A percentile compares a stretch with the other conserved stretches of the same genome.
These are phyloP conservation scores for Aspergillus viridinutans DNA, from an alignment of 2,329 filamentous ascomycete genomes.

Conservation along the genomic window DNA sequence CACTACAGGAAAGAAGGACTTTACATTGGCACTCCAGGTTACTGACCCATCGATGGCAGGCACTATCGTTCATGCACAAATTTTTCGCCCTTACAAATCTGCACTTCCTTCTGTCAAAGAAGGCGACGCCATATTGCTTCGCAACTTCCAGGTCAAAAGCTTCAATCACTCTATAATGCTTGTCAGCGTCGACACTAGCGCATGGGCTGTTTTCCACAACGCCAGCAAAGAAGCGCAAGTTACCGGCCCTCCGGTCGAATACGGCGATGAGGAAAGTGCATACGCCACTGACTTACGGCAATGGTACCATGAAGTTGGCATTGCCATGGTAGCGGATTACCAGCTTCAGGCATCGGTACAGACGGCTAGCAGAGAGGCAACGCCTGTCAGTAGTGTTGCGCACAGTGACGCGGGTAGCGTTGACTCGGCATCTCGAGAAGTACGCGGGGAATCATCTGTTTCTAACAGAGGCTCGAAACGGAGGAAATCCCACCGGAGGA, in stretches of 20 bases:
- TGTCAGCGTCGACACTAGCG: constrained; percentile 39
- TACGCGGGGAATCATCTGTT: constrained; percentile 14
- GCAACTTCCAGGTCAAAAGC: constrained; percentile 44
- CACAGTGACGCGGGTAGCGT: constrained; percentile 32
- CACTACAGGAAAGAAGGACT: constrained; percentile 37
- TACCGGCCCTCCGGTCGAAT: constrained; percentile 39
- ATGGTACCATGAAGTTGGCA: constrained; percentile 40
- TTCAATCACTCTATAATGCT: constrained; percentile 39
- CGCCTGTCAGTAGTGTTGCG: constrained; percentile 22
- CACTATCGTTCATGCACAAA: constrained; percentile 35
- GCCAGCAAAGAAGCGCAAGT: constrained; percentile 25
- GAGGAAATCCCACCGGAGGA: constrained; percentile 28
- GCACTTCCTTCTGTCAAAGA: constrained; percentile 35
- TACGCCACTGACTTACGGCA: constrained; percentile 33
- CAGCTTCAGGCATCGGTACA: constrained; percentile 33
- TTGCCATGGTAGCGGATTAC: constrained; percentile 32
- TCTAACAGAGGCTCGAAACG: constrained; percentile 26
- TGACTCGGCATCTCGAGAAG: constrained; percentile 19
- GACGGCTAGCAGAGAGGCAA: constrained; percentile 23
- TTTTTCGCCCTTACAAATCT: constrained; percentile 39
- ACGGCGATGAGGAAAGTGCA: constrained; percentile 32
- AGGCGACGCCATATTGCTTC: constrained; percentile 43
- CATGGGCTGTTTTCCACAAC: constrained; percentile 45
- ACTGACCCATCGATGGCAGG: constrained; percentile 44
- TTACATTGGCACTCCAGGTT: constrained; percentile 38